phyloP scores from a whole-genome alignment of 2,329 filamentous ascomycete species.

The Sphaerulina populicola region DNA sequence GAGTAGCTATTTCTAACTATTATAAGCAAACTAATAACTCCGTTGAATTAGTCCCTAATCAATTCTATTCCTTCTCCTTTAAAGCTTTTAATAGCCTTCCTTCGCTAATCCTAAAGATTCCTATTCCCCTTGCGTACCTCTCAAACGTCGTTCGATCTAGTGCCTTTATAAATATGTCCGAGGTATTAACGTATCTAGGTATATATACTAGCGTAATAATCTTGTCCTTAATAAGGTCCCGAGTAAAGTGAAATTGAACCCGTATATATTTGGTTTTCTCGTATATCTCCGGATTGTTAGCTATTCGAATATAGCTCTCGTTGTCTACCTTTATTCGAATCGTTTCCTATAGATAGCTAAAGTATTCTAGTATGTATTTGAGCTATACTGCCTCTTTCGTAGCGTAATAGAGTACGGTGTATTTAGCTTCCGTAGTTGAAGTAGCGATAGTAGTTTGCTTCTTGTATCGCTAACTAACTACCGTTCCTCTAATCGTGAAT shows the following conservation, averaged over 20 bases:
- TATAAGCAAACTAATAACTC: not conserved
- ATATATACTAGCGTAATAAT: not conserved
- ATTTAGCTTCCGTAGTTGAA: not conserved
- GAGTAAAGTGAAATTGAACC: not conserved
- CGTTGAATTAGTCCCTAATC: not conserved
- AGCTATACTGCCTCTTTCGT: not conserved
- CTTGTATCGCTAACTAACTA: slow-evolving; percentile 1
- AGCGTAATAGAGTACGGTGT: not conserved
- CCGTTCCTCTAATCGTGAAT: not conserved
- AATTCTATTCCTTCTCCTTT: no score
- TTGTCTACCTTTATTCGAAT: not conserved
- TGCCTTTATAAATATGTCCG: not conserved
- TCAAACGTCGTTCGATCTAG: not conserved
- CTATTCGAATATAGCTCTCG: not conserved
- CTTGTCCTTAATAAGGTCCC: not conserved
- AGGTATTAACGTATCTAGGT: not conserved
- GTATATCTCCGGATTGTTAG: not conserved
- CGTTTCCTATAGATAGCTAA: not conserved
- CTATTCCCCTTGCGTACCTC: not conserved
- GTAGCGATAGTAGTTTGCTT: slow-evolving; percentile 1
- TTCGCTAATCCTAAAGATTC: not conserved
- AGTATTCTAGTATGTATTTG: not conserved
- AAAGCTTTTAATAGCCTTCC: not conserved
- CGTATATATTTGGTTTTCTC: not conserved
- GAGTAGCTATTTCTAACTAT: not conserved